Base-by-base conservation (phyloP, 2,329 filamentous ascomycete species). In the Lasiodiplodia sp. region DNA sequence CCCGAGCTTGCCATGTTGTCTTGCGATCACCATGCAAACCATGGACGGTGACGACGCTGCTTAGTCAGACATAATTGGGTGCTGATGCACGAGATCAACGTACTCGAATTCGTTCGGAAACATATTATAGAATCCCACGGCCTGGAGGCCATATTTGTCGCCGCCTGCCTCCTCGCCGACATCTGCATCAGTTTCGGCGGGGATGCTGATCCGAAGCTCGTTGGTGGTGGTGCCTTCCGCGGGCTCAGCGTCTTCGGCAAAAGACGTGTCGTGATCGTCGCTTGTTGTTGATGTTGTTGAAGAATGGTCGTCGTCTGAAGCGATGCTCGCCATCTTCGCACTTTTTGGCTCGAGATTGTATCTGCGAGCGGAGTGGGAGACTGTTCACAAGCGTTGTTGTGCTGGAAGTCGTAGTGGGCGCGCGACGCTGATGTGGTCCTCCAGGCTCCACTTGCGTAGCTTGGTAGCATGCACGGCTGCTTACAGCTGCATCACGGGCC, bases 31-130 rank as follows among this genome's bases (percentile, higher is more conserved):
- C 53, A 16, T 57, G 53, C 12, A 57, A 25, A 18, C 53, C 53
- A 57, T 57, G 53, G 31, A 57, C 53, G 14, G 53, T 57, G 25
- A 57, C 21, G 49, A 52, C 49, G 21, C 49, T 52, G 21, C 18
- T 2, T 23, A 23, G 49, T 52, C 49, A 52, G 49, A 52, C 2
- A 52, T n/a, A 23, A 10, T 2, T 21, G 18, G 21, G 49, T 21
- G 11, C 21, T n/a, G 44, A 52, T 12, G 18, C 49, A 21, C 21
- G 21, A 52, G 18, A 23, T 23, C 21, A 21, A 52, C 49, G 49
- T 52, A 52, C 49, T 52, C 49, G 49, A 52, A 52, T 1, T 52
- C 49, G 49, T 52, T n/a, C 47, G 18, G 16, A n/a, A 51, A n/a
- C 0, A 51, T 10, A 51, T 16, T 16, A 16, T n/a, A 1, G 1